phyloP scores from a whole-genome alignment of 768 basidiomycete genomes.

The Lactifluus piperatus region DNA sequence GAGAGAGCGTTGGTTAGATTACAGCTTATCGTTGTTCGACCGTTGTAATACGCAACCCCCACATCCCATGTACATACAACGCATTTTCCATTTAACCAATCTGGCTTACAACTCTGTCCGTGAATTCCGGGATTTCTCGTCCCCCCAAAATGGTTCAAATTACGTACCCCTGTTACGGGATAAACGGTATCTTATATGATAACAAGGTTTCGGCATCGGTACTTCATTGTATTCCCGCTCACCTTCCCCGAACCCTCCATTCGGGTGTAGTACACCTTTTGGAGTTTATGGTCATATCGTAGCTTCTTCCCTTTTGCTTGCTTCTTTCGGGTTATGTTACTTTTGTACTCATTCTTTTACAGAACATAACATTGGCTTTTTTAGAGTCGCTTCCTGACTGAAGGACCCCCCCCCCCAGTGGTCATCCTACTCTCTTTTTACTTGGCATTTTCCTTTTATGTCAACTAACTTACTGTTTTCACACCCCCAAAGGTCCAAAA shows the following conservation, averaged over 20 bases:
- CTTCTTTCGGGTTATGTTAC: too few relatives aligned
- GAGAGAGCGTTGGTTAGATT: too few relatives aligned
- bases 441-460: too few relatives aligned
- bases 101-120: slow-evolving; percentile 6
- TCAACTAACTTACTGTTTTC: too few relatives aligned
- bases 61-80: not conserved
- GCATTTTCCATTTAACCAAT: not conserved
- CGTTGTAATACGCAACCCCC: not conserved
- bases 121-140: not conserved
- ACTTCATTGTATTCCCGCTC: not conserved
- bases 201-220: not conserved
- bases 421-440: too few relatives aligned
- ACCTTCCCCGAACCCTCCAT: too few relatives aligned
- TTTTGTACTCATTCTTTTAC: not conserved
- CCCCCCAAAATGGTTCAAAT: not conserved
- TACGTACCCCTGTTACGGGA: not conserved
- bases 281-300: not conserved
- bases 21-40: not conserved
- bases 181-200: not conserved
- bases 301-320: not conserved
- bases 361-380: not conserved
- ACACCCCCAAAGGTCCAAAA: too few relatives aligned
- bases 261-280: not conserved
- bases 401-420: too few relatives aligned
- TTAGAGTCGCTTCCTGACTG: too few relatives aligned